Evolutionary conservation across 2,329 filamentous ascomycete species (phyloP), one percentile per base, ranked within the genome.

Genomic region (Chaetomium strumarium): DNA sequence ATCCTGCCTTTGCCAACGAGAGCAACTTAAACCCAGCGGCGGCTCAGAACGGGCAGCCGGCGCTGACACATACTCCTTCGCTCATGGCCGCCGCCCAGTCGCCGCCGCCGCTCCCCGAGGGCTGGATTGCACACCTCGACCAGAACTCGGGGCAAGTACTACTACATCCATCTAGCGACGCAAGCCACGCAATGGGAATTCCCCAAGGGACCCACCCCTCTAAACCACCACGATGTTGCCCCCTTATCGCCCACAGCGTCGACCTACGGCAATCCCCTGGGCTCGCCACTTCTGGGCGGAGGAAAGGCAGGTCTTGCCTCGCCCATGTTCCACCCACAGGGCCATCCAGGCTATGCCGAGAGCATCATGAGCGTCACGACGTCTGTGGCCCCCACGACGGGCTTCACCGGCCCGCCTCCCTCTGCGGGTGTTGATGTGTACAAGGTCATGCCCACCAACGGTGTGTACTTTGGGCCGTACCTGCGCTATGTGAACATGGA

Each of bases 151-250:
- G 93, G 93, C 1, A 92, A 97, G 66, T 99, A 97, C 70, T 99
- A 99, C 69, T 99, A 99, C 65, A 99, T 99, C 55, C 93, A 99
- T 68, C 78, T 99, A 30, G 88, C 91, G 1, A 91, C 89, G 0
- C 93, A 97, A 66, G 90, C 91, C 2, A 99, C 93, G 0, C 93
- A 99, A 67, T 99, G 93, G 93, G 93, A 99, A 65, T 97, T 97
- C 61, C 93, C 93, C 29, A 97, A 96, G 71, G 92, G 92, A 0
- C 91, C 91, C 0, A 96, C 90, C 20, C 92, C 92, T 1, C 77
- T 96, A 49, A 88, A 89, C 57, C 80, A 89, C 57, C 80, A 95
- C 58, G 90, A 95, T 55, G 80, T 87, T 13, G 77, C 83, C 14
- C 92, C 92, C 0, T 72, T 96, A 52, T 96, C 92, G 7, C 92